A percentile compares a stretch with the other conserved stretches of the same genome.
These are phyloP conservation scores for Ilex aquifolium DNA, from an alignment of 257 asterid genomes.

Conservation along the genomic window DNA sequence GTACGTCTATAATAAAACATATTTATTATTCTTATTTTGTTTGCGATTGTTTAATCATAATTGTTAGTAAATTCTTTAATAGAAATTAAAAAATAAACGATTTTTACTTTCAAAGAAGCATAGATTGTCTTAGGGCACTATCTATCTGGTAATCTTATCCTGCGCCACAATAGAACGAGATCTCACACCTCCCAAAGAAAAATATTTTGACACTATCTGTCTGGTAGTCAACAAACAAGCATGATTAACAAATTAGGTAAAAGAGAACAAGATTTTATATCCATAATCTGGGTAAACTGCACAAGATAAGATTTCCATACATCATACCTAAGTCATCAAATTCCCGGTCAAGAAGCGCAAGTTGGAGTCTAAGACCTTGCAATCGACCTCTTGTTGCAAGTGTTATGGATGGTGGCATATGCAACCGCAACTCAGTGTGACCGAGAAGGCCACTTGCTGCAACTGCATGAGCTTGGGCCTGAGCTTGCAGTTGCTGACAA, in stretches of 20 bases:
- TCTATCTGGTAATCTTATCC: no score
- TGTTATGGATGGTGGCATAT: slow-evolving; percentile 97
- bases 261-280: neutral
- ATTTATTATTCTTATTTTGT: no score
- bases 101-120: no score
- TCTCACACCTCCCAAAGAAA: no score
- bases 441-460: slow-evolving; percentile 96
- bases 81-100: no score
- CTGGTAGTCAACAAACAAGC: neutral
- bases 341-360: slow-evolving; percentile 96
- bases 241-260: neutral
- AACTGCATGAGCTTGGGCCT: slow-evolving; percentile 97
- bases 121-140: no score
- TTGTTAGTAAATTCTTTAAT: no score
- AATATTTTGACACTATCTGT: no score
- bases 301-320: neutral
- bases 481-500: slow-evolving; percentile 99
- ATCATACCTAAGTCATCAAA: slow-evolving; percentile 84
- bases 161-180: no score
- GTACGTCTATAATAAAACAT: no score
- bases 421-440: slow-evolving; percentile 91
- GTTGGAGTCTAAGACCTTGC: slow-evolving; percentile 98
- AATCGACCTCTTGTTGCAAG: slow-evolving; percentile 91
- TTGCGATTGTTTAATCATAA: no score
- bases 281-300: no score